Conservation (phyloP, 148 eudicot genomes). For the Vaccinium vitisidaea region DNA sequence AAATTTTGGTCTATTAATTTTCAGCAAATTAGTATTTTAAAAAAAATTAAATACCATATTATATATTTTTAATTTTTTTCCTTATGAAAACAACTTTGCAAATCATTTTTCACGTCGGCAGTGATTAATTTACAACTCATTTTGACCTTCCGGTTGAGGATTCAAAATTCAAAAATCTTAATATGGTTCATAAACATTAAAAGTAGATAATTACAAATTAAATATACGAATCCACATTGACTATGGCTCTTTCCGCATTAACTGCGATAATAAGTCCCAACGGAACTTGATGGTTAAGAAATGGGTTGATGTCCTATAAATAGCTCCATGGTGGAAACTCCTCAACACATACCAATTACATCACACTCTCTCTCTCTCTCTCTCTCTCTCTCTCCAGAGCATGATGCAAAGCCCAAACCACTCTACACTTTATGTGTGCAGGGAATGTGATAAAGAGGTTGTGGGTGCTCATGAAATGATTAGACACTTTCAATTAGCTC, state of each 20-base stretch:
- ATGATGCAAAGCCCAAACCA: not conserved
- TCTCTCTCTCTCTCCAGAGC: not conserved
- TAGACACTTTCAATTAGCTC: conserved; percentile 23
- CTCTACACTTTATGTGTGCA: conserved; percentile 16
- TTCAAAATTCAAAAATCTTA: not conserved
- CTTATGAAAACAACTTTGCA: not conserved
- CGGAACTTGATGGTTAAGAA: not conserved
- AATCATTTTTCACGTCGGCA: not conserved
- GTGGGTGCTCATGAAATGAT: conserved; percentile 15
- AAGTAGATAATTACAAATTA: not conserved
- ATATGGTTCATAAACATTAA: not conserved
- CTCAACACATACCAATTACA: not conserved
- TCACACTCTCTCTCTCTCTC: not conserved
- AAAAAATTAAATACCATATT: no score
- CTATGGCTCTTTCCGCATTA: no score
- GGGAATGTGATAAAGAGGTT: conserved; percentile 25
- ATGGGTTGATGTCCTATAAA: not conserved
- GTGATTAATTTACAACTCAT: not conserved
- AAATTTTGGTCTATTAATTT: no score
- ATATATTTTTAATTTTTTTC: no score
- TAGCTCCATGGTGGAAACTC: not conserved
- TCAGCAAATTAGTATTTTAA: not conserved
- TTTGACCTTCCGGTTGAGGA: not conserved
- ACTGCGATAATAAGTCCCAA: not conserved
- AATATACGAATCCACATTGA: not conserved